Evolutionary conservation across 2,329 filamentous ascomycete genomes (phyloP).

Genomic region (Penicillium sp.): DNA sequence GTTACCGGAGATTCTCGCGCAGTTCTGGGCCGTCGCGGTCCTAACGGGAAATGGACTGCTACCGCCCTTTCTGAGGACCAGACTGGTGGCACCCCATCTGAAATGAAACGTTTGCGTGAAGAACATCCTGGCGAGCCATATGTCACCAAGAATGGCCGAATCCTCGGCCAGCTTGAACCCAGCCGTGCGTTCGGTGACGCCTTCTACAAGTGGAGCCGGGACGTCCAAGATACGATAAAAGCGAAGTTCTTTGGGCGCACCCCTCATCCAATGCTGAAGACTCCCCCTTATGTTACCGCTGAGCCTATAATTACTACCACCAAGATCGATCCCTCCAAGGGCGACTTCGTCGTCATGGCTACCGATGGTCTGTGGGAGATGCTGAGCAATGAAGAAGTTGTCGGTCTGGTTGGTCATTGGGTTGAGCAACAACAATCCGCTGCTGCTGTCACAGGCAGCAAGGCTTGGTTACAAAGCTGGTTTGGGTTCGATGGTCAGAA

Average conservation of each 20-base stretch:
- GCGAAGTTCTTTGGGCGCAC: slow-evolving; percentile 82
- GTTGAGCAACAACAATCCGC: slow-evolving; percentile 68
- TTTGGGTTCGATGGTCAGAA: slow-evolving; percentile 52
- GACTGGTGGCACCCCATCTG: slow-evolving; percentile 83
- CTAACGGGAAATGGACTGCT: slow-evolving; percentile 86
- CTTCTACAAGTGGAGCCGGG: slow-evolving; percentile 90
- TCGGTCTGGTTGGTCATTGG: slow-evolving; percentile 95
- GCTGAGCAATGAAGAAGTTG: slow-evolving; percentile 97
- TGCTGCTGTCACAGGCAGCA: slow-evolving; percentile 32
- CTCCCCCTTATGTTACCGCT: slow-evolving; percentile 93
- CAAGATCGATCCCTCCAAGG: slow-evolving; percentile 80
- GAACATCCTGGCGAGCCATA: slow-evolving; percentile 87
- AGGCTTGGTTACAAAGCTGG: slow-evolving; percentile 72
- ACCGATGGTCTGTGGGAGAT: slow-evolving; percentile 99
- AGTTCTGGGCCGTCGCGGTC: slow-evolving; percentile 75
- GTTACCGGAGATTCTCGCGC: slow-evolving; percentile 96
- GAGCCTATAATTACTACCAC: slow-evolving; percentile 94
- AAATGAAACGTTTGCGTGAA: slow-evolving; percentile 75
- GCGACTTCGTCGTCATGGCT: slow-evolving; percentile 94
- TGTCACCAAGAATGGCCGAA: slow-evolving; percentile 83
- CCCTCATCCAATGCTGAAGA: slow-evolving; percentile 74
- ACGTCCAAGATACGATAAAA: slow-evolving; percentile 79
- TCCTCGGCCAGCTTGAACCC: slow-evolving; percentile 88
- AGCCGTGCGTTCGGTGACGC: slow-evolving; percentile 95
- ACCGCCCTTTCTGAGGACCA: slow-evolving; percentile 89